Conservation (phyloP, 768 basidiomycete genomes). For the Gloeostereum incarnatum region DNA sequence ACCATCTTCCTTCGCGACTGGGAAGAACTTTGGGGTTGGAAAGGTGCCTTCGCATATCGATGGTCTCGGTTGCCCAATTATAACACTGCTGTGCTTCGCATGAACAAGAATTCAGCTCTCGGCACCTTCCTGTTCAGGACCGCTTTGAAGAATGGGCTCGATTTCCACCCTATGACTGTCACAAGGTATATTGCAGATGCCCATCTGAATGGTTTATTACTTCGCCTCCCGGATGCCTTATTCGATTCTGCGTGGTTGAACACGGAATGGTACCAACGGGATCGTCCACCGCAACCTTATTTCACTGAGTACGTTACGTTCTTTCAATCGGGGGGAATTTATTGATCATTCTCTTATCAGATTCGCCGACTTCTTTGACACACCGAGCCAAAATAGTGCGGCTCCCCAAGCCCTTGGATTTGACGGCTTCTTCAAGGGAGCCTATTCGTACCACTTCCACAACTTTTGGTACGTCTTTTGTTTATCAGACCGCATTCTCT, state of each 20-base stretch:
- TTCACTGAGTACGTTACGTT: constrained; percentile 59
- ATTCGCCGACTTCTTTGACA: constrained; percentile 78
- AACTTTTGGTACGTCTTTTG: constrained; percentile 62
- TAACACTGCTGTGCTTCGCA: constrained; percentile 86
- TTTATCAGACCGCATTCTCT: neutral
- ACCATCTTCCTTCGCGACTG: constrained; percentile 89
- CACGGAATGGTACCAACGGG: constrained; percentile 80
- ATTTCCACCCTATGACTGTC: constrained; percentile 94
- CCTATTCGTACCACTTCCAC: constrained; percentile 92
- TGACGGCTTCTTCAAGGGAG: constrained; percentile 87
- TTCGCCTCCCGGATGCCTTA: constrained; percentile 82
- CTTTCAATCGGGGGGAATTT: constrained; percentile 1
- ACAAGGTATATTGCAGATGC: constrained; percentile 81
- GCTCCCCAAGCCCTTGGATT: constrained; percentile 81
- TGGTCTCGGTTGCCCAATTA: constrained; percentile 92
- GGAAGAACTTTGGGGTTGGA: constrained; percentile 96
- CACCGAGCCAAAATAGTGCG: constrained; percentile 57
- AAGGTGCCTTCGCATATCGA: constrained; percentile 89
- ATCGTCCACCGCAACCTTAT: constrained; percentile 88
- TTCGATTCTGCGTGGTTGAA: constrained; percentile 96
- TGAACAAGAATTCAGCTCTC: constrained; percentile 84
- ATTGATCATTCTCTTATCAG: constrained; percentile 24
- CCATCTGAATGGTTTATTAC: constrained; percentile 62
- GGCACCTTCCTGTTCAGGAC: constrained; percentile 90
- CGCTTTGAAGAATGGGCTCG: constrained; percentile 81